A percentile compares a stretch with the other conserved stretches of the same genome.
Conservation (phyloP, 2,329 filamentous ascomycete genomes). For the Microthyrium microscopicum region DNA sequence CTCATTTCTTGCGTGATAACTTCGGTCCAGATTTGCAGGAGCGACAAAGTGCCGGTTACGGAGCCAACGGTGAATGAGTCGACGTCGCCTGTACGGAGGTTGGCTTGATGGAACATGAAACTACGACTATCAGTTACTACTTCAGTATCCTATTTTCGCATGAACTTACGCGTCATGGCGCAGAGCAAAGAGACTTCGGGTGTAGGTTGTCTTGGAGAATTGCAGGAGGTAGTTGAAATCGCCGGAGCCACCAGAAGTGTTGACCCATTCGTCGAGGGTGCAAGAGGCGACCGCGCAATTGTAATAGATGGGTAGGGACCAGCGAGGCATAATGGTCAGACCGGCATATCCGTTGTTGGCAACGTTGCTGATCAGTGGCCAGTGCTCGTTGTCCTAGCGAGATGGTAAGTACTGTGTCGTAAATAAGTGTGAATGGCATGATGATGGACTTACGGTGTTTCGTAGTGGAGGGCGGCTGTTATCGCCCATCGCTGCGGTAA, state of each 20-base stretch:
- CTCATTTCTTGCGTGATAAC: constrained; percentile 1
- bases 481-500: constrained; percentile 2
- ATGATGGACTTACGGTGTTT: background rate
- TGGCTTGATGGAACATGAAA: constrained; percentile 8
- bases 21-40: constrained; percentile 4
- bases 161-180: constrained; percentile 5
- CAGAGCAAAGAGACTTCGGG: constrained; percentile 2
- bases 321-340: constrained; percentile 3
- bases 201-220: background rate
- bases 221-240: background rate
- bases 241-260: constrained; percentile 2
- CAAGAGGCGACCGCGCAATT: constrained; percentile 4
- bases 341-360: constrained; percentile 4
- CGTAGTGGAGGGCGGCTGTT: background rate
- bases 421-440: background rate
- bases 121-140: background rate
- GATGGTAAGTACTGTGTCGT: background rate
- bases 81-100: constrained; percentile 1
- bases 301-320: constrained; percentile 3
- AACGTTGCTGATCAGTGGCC: constrained; percentile 2
- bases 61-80: background rate
- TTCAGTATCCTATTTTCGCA: background rate
- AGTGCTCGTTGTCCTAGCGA: constrained; percentile 6
- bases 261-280: constrained; percentile 1
- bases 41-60: constrained; percentile 13